A percentile compares a stretch with the other conserved stretches of the same genome.
Conservation (phyloP, 306 rosid genomes). For the Coriaria nepalensis region DNA sequence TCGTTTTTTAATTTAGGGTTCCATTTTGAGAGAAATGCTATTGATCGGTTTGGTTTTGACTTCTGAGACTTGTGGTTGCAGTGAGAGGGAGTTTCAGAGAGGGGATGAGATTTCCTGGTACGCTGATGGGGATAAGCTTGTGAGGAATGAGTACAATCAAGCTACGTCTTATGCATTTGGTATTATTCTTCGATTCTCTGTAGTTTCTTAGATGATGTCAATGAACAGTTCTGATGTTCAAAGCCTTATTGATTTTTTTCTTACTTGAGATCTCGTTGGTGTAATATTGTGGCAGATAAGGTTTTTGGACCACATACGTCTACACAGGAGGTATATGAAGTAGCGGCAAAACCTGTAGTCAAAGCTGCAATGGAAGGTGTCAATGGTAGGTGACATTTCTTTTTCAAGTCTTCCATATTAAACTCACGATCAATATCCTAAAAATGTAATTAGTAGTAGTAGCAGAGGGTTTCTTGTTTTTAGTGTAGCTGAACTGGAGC, state of each 20-base stretch:
- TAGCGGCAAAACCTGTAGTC: conserved; percentile 94
- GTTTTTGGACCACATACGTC: conserved; percentile 80
- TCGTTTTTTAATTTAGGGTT: conserved; percentile 6
- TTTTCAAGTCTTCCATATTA: too few species aligned
- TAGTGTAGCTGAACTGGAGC: too few species aligned
- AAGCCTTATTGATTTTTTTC: neutral
- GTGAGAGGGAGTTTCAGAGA: conserved; percentile 90
- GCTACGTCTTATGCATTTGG: conserved; percentile 93
- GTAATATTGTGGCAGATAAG: conserved; percentile 54
- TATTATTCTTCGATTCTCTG: conserved; percentile 14
- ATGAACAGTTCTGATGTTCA: too few species aligned
- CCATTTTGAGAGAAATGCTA: conserved; percentile 20
- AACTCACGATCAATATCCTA: too few species aligned
- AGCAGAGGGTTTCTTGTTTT: too few species aligned
- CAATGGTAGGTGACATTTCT: conserved; percentile 46
- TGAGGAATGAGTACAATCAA: conserved; percentile 85
- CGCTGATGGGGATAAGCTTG: conserved; percentile 87
- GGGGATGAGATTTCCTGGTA: conserved; percentile 98
- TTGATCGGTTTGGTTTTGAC: conserved; percentile 17
- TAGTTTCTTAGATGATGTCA: too few species aligned
- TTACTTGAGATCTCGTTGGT: neutral
- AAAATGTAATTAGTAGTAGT: too few species aligned
- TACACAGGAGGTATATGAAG: conserved; percentile 86
- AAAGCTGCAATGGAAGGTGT: conserved; percentile 98
- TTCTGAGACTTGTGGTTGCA: conserved; percentile 29